Percentiles rank a stretch among this genome's conserved stretches.
phyloP scores from a whole-genome alignment of 164 flowering plant genomes.

The Paratinospora sagittata region DNA sequence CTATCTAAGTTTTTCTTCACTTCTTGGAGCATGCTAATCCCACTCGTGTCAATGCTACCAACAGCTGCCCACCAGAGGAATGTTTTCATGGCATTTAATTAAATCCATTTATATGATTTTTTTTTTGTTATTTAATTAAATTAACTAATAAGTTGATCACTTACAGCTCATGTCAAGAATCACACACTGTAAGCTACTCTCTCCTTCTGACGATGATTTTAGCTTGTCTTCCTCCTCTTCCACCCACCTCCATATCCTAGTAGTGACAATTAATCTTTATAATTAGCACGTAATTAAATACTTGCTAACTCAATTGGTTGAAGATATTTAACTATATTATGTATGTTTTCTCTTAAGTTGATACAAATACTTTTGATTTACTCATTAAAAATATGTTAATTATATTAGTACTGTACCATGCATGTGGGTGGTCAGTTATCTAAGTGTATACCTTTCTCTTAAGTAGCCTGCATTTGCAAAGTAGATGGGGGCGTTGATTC shows the following conservation, averaged over 20 bases:
- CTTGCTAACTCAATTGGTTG: too few relatives aligned
- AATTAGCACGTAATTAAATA: too few relatives aligned
- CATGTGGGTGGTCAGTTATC: background rate
- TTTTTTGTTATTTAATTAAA: too few relatives aligned
- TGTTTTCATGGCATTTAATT: background rate
- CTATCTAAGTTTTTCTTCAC: slow-evolving; percentile 44
- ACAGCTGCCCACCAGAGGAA: slow-evolving; percentile 38
- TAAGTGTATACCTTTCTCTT: slow-evolving; percentile 51
- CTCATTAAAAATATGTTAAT: background rate
- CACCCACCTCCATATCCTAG: slow-evolving; percentile 56
- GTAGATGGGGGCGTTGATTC: slow-evolving; percentile 57
- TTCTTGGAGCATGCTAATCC: slow-evolving; percentile 69
- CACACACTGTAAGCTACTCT: slow-evolving; percentile 50
- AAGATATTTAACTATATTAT: too few relatives aligned
- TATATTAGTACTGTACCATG: background rate
- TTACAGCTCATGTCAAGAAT: slow-evolving; percentile 42
- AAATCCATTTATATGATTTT: background rate
- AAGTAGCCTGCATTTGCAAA: slow-evolving; percentile 67
- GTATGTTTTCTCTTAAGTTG: too few relatives aligned
- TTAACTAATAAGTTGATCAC: slow-evolving; percentile 11
- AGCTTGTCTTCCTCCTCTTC: slow-evolving; percentile 67
- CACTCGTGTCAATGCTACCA: slow-evolving; percentile 76
- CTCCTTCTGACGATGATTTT: slow-evolving; percentile 27
- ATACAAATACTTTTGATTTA: too few relatives aligned
- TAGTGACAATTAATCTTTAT: too few relatives aligned